A percentile compares a stretch with the other conserved stretches of the same genome.
Conservation (phyloP, 2,329 filamentous ascomycete genomes). For the Fusarium bulbicola region DNA sequence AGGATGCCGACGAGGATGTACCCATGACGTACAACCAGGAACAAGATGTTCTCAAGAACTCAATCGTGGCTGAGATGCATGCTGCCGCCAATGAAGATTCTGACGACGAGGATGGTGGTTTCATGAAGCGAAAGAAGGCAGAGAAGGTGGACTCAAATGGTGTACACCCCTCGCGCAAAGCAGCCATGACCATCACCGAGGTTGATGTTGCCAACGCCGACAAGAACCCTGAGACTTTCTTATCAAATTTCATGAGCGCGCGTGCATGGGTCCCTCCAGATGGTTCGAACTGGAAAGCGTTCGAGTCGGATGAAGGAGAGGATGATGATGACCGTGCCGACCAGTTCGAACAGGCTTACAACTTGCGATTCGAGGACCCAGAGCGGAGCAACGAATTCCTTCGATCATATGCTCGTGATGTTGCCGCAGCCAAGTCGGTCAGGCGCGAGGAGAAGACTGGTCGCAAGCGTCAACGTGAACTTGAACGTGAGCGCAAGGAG, state of each 20-base stretch:
- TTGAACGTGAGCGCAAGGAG: conserved; percentile 80
- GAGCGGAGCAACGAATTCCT: conserved; percentile 87
- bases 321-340: conserved; percentile 77
- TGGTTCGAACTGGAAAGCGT: conserved; percentile 75
- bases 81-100: conserved; percentile 64
- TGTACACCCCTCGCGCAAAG: conserved; percentile 65
- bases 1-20: conserved; percentile 64
- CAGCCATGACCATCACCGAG: conserved; percentile 60
- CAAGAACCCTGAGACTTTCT: conserved; percentile 87
- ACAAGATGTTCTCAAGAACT: conserved; percentile 82
- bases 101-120: conserved; percentile 69
- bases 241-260: conserved; percentile 95
- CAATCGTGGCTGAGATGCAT: conserved; percentile 83
- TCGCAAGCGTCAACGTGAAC: conserved; percentile 80
- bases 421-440: conserved; percentile 82
- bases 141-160: conserved; percentile 53
- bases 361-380: conserved; percentile 94
- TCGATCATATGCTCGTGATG: conserved; percentile 87
- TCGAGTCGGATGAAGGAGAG: conserved; percentile 94
- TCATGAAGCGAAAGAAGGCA: conserved; percentile 75
- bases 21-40: conserved; percentile 85
- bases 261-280: conserved; percentile 85
- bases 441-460: conserved; percentile 82
- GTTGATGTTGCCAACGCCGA: conserved; percentile 79
- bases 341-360: conserved; percentile 91